Evolutionary conservation across 768 basidiomycete genomes (phyloP).

Genomic region (Lepiota venenata): DNA sequence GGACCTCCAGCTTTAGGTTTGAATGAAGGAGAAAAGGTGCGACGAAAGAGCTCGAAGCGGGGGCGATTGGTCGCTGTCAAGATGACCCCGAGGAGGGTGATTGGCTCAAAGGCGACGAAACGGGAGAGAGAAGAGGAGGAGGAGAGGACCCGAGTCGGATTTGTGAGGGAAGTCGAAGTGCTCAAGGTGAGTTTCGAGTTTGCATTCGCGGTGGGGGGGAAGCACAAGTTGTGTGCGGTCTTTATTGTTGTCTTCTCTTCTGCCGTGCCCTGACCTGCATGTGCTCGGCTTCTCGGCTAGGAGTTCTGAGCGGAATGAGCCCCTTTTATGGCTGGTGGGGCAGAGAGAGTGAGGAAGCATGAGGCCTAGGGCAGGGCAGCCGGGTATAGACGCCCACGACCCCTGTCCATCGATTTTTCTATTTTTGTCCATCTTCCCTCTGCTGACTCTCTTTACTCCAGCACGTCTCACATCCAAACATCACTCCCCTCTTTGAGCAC

Average conservation of each 20-base stretch:
- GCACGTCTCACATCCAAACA: slow-evolving; percentile 80
- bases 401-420: too few relatives aligned
- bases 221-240: neutral
- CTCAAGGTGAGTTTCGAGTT: slow-evolving; percentile 52
- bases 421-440: neutral
- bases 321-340: too few relatives aligned
- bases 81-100: slow-evolving; percentile 36
- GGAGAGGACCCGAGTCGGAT: slow-evolving; percentile 72
- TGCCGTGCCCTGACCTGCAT: neutral
- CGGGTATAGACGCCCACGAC: too few relatives aligned
- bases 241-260: neutral
- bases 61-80: slow-evolving; percentile 44
- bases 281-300: too few relatives aligned
- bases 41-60: slow-evolving; percentile 3
- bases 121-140: slow-evolving; percentile 39
- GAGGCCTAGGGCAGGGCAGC: too few relatives aligned
- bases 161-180: slow-evolving; percentile 82
- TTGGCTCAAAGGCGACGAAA: slow-evolving; percentile 13
- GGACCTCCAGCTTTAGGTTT: neutral
- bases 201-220: slow-evolving; percentile 6
- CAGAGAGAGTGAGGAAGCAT: too few relatives aligned
- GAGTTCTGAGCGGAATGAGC: too few relatives aligned
- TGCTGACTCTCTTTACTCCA: slow-evolving; percentile 23
- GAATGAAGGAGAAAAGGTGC: neutral
- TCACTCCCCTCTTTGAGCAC: slow-evolving; percentile 67